Evolutionary conservation across 176 grass and related monocot species (phyloP).

Genomic region (Oryza glaberrima): DNA sequence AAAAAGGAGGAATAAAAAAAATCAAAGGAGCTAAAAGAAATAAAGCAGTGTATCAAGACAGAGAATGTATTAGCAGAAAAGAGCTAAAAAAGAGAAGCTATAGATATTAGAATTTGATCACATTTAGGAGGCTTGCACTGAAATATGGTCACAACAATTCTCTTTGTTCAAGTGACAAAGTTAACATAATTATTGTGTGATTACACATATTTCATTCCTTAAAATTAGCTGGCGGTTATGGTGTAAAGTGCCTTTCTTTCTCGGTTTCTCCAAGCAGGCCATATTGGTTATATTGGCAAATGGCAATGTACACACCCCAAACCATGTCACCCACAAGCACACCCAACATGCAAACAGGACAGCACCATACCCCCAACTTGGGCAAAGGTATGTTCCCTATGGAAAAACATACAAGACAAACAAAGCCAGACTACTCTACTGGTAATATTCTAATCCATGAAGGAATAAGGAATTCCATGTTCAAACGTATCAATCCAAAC

Average conservation of each 20-base stretch:
- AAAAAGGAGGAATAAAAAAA: too few relatives aligned
- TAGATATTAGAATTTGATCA: not conserved
- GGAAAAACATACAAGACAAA: not conserved
- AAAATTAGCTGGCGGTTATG: not conserved
- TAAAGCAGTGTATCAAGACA: too few relatives aligned
- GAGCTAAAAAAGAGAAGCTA: too few relatives aligned
- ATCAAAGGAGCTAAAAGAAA: too few relatives aligned
- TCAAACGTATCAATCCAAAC: constrained; percentile 25
- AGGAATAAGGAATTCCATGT: not conserved
- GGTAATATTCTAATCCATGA: not conserved
- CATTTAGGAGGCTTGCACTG: not conserved
- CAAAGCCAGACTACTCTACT: not conserved
- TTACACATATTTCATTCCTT: not conserved
- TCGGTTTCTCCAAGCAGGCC: not conserved
- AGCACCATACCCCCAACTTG: not conserved
- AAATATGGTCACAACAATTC: not conserved
- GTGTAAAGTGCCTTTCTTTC: not conserved
- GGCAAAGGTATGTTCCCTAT: not conserved
- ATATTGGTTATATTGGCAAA: constrained; percentile 1
- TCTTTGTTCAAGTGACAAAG: not conserved
- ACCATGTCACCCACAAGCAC: not conserved
- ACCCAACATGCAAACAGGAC: too few relatives aligned
- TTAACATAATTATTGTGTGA: not conserved
- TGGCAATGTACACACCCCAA: not conserved
- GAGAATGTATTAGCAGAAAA: too few relatives aligned